These are phyloP conservation scores for Knoxdaviesia proteae DNA, from an alignment of 2,329 filamentous ascomycete genomes.

Conservation along the genomic window DNA sequence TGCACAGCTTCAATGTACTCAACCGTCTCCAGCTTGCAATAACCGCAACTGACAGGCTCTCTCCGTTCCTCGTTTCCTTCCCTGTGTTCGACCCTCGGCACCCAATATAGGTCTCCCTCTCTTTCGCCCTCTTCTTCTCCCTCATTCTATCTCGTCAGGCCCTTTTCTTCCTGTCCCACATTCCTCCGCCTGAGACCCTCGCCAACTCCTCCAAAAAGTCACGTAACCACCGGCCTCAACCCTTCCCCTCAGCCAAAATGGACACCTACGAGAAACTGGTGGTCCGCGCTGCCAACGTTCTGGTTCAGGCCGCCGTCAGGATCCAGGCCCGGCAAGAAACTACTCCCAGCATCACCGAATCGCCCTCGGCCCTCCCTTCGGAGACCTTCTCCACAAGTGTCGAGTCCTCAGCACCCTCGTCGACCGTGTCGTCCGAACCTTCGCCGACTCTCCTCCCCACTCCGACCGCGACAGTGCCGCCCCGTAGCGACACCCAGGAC, in stretches of 20 bases:
- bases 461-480: neutral
- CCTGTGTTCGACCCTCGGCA: neutral
- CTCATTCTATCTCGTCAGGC: constrained; percentile 1
- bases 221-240: too few relatives aligned
- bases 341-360: neutral
- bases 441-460: constrained; percentile 7
- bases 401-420: constrained; percentile 2
- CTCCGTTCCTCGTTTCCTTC: neutral
- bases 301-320: neutral
- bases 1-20: neutral
- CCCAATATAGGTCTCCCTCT: constrained; percentile 3
- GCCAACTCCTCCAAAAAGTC: too few relatives aligned
- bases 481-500: constrained; percentile 4
- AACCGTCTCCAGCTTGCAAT: neutral
- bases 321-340: constrained; percentile 3
- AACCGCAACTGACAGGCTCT: neutral
- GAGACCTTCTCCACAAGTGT: too few relatives aligned
- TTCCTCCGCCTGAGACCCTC: too few relatives aligned
- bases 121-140: constrained; percentile 2
- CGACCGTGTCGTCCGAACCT: constrained; percentile 6
- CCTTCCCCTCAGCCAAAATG: neutral
- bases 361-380: too few relatives aligned
- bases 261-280: neutral
- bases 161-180: neutral
- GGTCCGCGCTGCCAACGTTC: neutral